Evolutionary conservation across 2,329 filamentous ascomycete species (phyloP).

Genomic region (Colletotrichum tropicale): DNA sequence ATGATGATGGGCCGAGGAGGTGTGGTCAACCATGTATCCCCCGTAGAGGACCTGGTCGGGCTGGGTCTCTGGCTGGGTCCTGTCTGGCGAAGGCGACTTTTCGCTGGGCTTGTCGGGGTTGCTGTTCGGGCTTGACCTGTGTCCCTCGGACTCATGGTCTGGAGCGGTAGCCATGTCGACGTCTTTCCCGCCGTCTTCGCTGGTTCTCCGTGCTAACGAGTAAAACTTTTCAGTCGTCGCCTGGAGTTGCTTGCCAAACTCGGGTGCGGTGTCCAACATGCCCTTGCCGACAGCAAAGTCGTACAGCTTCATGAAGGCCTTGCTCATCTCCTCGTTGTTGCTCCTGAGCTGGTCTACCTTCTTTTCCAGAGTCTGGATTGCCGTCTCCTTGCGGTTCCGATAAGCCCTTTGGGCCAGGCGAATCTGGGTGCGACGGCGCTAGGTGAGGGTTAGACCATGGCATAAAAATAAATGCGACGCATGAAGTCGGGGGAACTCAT

Average conservation of each 20-base stretch:
- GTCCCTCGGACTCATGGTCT: background rate
- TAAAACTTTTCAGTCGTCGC: conserved; percentile 63
- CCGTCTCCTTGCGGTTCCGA: conserved; percentile 81
- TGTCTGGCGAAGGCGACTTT: conserved; percentile 19
- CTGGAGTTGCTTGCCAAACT: conserved; percentile 62
- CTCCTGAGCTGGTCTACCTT: conserved; percentile 72
- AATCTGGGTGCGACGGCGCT: conserved; percentile 87
- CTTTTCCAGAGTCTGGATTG: conserved; percentile 74
- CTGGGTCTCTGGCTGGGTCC: background rate
- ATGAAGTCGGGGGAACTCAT: background rate
- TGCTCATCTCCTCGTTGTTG: conserved; percentile 76
- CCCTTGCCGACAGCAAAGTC: conserved; percentile 63
- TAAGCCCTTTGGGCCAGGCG: conserved; percentile 86
- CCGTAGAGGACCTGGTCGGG: conserved; percentile 21
- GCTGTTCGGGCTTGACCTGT: background rate
- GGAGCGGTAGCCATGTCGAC: conserved; percentile 26
- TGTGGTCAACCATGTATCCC: conserved; percentile 30
- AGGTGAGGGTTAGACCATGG: conserved; percentile 24
- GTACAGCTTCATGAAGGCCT: conserved; percentile 70
- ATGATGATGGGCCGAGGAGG: background rate
- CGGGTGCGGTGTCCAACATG: conserved; percentile 60
- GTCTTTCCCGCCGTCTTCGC: conserved; percentile 40
- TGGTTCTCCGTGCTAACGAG: conserved; percentile 52
- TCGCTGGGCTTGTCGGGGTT: background rate
- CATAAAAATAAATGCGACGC: background rate